Base-by-base conservation (phyloP, 768 basidiomycete species). In the Austroboletus eburneus region DNA sequence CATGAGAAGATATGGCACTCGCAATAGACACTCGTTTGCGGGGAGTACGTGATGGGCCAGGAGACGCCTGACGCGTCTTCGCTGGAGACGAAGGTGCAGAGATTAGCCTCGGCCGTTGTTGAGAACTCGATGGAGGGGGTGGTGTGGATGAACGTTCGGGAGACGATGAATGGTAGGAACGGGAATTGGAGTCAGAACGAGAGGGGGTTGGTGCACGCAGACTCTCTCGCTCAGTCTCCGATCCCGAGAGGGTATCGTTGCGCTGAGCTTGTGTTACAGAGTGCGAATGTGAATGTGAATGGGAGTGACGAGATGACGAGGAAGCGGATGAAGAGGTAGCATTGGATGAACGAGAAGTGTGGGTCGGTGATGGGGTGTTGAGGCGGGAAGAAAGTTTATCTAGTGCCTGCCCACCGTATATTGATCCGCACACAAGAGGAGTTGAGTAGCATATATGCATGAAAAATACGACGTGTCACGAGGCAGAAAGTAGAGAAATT, bases 171-270 rank as follows among this genome's bases (percentile, higher is more conserved):
- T 64, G 64, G 34, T 59, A 61, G n/a, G 61, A 58, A 45, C 55
- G 46, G 23, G 62, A 51, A 58, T 57, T 57, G 38, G 69, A 52
- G 52, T 63, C 58, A 36, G 59, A 57, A 51, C 63, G 50, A 45
- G 66, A 56, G 50, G 66, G 60, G 45, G 63, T 49, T 14, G 59
- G 59, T 7, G 62, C 66, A 60, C 63, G 63, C 32, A 63, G 56
- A 32, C 72, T 76, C 64, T 89, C 87, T 36, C 85, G 80, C 63
- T 91, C 89, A 0, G 88, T 91, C 63, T 90, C 89, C 3, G 87
- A 90, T 25, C 88, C 88, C 7, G 87, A 90, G 44, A 75, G 73
- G 25, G 65, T 70, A 41, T 69, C 68, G 27, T 51, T 51, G 36
- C 54, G 65, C 56, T 49, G 66, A 54, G 56, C 51, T 45, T 55